Evolutionary conservation across 352 stramenopile genomes (phyloP).

Genomic region (Phytophthora macrochlamydospora): DNA sequence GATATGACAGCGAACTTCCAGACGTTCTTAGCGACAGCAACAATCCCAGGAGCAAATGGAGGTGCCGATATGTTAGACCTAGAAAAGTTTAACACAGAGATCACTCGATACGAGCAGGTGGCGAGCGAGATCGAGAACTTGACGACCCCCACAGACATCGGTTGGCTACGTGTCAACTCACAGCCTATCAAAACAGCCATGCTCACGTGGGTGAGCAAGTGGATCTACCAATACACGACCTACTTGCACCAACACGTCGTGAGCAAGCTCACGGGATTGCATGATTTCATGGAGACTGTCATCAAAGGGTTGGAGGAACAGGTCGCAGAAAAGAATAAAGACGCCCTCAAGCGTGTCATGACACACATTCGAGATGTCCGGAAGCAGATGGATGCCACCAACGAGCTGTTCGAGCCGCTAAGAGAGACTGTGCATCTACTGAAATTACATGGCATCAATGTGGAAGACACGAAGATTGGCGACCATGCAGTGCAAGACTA

Average conservation of each 20-base stretch:
- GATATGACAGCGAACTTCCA: constrained; percentile 94
- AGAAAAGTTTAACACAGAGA: constrained; percentile 95
- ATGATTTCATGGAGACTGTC: constrained; percentile 95
- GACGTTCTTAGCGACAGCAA: constrained; percentile 88
- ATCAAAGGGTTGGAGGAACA: constrained; percentile 91
- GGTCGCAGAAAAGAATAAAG: constrained; percentile 93
- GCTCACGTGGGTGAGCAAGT: constrained; percentile 95
- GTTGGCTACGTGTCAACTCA: constrained; percentile 97
- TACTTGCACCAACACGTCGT: constrained; percentile 94
- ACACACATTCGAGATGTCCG: constrained; percentile 95
- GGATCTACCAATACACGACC: constrained; percentile 95
- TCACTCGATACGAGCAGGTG: constrained; percentile 96
- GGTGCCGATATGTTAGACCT: constrained; percentile 90
- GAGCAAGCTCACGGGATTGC: constrained; percentile 83
- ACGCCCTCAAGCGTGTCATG: constrained; percentile 97
- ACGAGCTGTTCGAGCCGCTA: constrained; percentile 95
- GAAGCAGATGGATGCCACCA: constrained; percentile 93
- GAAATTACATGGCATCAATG: constrained; percentile 93
- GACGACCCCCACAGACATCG: constrained; percentile 93
- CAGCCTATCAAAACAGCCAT: constrained; percentile 97
- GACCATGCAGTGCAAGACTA: constrained; percentile 90
- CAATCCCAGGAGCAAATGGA: constrained; percentile 69
- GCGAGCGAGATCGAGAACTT: constrained; percentile 90
- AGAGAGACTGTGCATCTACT: constrained; percentile 94
- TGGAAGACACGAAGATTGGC: constrained; percentile 89